Base-by-base conservation (phyloP, 306 rosid genomes). In the Delonix regia region DNA sequence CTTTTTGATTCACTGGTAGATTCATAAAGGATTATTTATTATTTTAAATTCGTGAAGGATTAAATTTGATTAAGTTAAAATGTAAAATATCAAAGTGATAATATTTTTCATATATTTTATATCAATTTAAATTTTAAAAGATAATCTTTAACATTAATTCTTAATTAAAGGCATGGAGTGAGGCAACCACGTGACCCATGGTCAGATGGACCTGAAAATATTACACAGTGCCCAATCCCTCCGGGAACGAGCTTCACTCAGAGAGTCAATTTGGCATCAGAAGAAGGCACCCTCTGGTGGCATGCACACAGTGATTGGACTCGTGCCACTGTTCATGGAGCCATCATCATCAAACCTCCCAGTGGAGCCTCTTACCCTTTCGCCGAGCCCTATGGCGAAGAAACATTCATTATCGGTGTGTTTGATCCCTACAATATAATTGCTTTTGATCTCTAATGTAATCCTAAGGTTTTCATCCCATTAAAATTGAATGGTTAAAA, bases 111-210 rank as follows among this genome's bases (percentile, higher is more conserved):
- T n/a, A n/a, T n/a, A n/a, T n/a, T n/a, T n/a, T n/a, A n/a, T n/a
- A n/a, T 52, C 81, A 83, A 0, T 81, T 81, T 7, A 86, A 83
- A 13, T 6, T 6, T 34, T 2, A 34, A 6, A 34, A 34, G 4
- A 34, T 34, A 34, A 34, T 6, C 2, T 6, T n/a, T n/a, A n/a
- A n/a, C n/a, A n/a, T n/a, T n/a, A n/a, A n/a, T n/a, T n/a, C n/a
- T n/a, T n/a, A n/a, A n/a, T n/a, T n/a, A 36, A 52, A 86, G 87
- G 87, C 87, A 86, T 77, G 89, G 87, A 9, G 83, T 80, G 16
- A 77, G 8, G 42, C 76, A 80, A n/a, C 81, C 66, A 4, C 69
- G 83, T 15, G 48, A 80, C 60, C 85, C 83, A 7, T 86, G 85
- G 87, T 73, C 83, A 0, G 81, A 86, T 14, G 87, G 87, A 19